These are phyloP conservation scores for Dendrobium catenatum DNA, from an alignment of 106 monocot species.

Conservation along the genomic window DNA sequence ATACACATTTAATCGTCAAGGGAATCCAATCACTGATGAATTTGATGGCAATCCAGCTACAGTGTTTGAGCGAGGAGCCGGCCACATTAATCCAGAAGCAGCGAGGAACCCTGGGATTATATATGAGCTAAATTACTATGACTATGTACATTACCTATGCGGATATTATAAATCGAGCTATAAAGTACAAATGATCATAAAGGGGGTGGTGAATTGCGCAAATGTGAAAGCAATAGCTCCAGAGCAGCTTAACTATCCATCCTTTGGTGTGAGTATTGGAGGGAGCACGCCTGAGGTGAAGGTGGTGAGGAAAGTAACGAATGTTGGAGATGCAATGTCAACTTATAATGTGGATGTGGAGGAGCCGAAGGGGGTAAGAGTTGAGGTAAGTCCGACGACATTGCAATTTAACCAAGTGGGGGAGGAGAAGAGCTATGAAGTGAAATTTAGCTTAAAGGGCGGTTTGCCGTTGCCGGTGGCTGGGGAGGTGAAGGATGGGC, in stretches of 20 bases:
- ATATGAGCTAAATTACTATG: constrained; percentile 21
- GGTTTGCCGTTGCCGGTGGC: neutral
- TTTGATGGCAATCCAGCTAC: constrained; percentile 15
- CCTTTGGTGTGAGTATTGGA: neutral
- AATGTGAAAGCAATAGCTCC: neutral
- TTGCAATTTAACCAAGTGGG: neutral
- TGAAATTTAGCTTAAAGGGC: neutral
- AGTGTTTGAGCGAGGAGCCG: constrained; percentile 31
- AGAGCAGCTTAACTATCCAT: constrained; percentile 15
- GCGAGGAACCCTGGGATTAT: constrained; percentile 35
- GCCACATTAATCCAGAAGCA: constrained; percentile 23
- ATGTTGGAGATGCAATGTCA: neutral
- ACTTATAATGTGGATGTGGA: constrained; percentile 5
- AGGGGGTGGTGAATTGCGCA: neutral
- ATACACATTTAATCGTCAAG: constrained; percentile 1
- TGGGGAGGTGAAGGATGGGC: constrained; percentile 8
- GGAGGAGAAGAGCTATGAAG: neutral
- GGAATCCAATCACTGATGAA: constrained; percentile 13
- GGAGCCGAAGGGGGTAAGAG: constrained; percentile 4
- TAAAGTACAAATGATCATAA: neutral
- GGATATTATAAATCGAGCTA: neutral
- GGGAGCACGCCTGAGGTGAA: neutral
- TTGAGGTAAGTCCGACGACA: neutral
- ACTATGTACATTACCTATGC: constrained; percentile 40
- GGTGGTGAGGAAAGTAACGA: constrained; percentile 4